These are phyloP conservation scores for Breviolum minutum DNA, from an alignment of 73 alveolate species.

Conservation along the genomic window DNA sequence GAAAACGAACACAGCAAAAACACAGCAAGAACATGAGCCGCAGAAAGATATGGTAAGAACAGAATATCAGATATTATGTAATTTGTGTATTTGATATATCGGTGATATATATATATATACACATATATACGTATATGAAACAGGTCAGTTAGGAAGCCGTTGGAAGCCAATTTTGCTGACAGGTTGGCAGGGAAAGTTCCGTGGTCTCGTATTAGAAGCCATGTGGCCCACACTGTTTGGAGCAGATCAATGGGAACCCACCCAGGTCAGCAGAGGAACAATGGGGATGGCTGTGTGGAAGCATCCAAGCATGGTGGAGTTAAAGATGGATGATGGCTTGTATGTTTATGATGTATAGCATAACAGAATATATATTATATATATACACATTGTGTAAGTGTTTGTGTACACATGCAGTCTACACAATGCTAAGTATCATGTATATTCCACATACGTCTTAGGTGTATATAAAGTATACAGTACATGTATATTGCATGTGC, in stretches of 20 bases:
- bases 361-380: neutral
- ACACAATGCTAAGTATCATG: neutral
- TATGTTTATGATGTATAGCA: neutral
- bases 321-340: neutral
- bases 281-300: neutral
- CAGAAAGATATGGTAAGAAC: too few species aligned
- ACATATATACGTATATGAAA: too few species aligned
- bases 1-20: neutral
- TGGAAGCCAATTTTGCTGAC: neutral
- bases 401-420: neutral
- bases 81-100: too few species aligned
- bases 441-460: too few species aligned
- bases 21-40: too few species aligned
- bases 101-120: too few species aligned
- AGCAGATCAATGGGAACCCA: constrained; percentile 38
- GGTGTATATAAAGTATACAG: too few species aligned
- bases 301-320: neutral
- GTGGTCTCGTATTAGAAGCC: constrained; percentile 82
- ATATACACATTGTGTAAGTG: neutral
- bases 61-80: too few species aligned
- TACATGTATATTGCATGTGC: too few species aligned
- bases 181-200: constrained; percentile 88
- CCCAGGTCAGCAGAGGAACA: neutral
- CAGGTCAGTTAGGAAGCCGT: too few species aligned
- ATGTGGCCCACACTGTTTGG: constrained; percentile 32